Evolutionary conservation across 257 asterid genomes (phyloP), one percentile per base, ranked within the genome.

Genomic region (Petrea volubilis): DNA sequence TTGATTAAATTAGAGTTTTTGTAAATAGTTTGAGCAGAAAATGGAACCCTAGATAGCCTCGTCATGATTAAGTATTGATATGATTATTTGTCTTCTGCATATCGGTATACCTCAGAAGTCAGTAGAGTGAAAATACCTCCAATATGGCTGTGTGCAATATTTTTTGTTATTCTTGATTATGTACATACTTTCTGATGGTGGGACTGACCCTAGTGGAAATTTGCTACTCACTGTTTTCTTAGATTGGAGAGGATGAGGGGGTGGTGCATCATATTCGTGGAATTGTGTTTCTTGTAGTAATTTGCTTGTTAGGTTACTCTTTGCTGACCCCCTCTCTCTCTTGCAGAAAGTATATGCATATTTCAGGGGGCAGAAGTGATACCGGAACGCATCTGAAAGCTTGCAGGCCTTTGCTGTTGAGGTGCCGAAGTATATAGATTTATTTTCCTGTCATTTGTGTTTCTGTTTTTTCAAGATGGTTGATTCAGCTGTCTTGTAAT

Each of bases 341-440:
- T 40, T 77, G 91, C 97, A 94, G 99, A 89, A 88, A 91, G 84
- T 94, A 38, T 94, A 94, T 60, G 55, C 84, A 71, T 87, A 79
- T 78, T 94, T 94, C 90, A 83, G 99, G 65, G 99, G 99, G 56
- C 56, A 89, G 61, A 87, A 86, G 86, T 94, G 78, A 88, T 72
- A 27, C 44, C 14, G 25, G 55, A 62, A 60, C 40, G 44, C 73
- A 17, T 53, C 33, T 67, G 58, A 56, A 44, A 38, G 60, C n/a
- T 44, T 17, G 76, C 60, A 11, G 73, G 64, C 69, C 51, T 50
- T 66, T 57, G 28, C 47, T 38, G 34, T 36, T 13, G 81, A 67
- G 82, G 76, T 69, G 77, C 70, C 47, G 1, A 34, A 62, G 77
- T 71, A 80, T 51, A 73, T 63, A 73, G 59, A 40, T 73, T 50